A percentile compares a stretch with the other conserved stretches of the same genome.
These are phyloP conservation scores for Davidsoniella neocaledoniae DNA, from an alignment of 2,329 filamentous ascomycete genomes.

Conservation along the genomic window DNA sequence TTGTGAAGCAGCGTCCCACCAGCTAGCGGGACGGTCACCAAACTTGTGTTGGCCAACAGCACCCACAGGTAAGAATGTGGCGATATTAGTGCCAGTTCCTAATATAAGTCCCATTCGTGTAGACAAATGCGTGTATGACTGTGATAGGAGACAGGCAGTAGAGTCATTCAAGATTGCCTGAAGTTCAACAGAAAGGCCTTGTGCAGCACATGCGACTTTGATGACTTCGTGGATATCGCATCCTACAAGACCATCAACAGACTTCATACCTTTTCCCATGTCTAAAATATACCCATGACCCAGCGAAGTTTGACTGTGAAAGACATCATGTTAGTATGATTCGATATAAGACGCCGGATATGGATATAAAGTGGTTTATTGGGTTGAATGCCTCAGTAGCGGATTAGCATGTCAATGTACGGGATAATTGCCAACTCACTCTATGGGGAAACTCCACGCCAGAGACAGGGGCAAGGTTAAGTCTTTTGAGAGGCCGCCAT, in stretches of 20 bases:
- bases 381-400: neutral
- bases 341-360: neutral
- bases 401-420: neutral
- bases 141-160: slow-evolving; percentile 47
- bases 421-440: slow-evolving; percentile 29
- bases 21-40: slow-evolving; percentile 33
- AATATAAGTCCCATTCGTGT: slow-evolving; percentile 49
- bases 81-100: slow-evolving; percentile 51
- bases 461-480: slow-evolving; percentile 40
- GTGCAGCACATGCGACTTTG: slow-evolving; percentile 32
- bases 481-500: slow-evolving; percentile 17
- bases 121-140: slow-evolving; percentile 40
- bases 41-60: slow-evolving; percentile 40
- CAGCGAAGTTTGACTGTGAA: slow-evolving; percentile 42
- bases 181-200: slow-evolving; percentile 37
- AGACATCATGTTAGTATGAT: slow-evolving; percentile 15
- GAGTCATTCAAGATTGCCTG: slow-evolving; percentile 51
- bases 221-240: slow-evolving; percentile 44
- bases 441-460: slow-evolving; percentile 54
- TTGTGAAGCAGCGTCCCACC: slow-evolving; percentile 42
- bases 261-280: slow-evolving; percentile 52
- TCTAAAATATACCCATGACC: slow-evolving; percentile 39
- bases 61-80: slow-evolving; percentile 43
- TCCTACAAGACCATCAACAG: slow-evolving; percentile 38
- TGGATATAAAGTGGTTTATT: neutral